phyloP scores from a whole-genome alignment of 2,329 filamentous ascomycete genomes.

The Penicillium aurantiogriseum region DNA sequence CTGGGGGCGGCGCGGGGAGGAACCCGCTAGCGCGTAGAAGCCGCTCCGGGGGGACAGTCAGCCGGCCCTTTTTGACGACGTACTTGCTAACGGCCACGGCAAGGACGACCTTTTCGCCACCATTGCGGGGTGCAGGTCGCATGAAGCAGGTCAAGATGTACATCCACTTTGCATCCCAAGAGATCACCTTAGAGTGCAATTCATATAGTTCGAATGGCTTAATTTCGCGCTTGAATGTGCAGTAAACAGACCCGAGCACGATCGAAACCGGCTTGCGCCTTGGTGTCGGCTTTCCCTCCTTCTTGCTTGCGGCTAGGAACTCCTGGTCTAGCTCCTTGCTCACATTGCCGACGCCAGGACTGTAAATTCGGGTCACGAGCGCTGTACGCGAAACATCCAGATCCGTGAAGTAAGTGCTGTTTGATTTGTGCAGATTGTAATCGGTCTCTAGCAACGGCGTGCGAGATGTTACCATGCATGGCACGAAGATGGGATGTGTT shows the following conservation, averaged over 20 bases:
- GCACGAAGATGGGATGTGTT: slow-evolving; percentile 68
- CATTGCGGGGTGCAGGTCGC: slow-evolving; percentile 44
- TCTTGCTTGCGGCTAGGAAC: slow-evolving; percentile 49
- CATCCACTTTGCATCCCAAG: slow-evolving; percentile 80
- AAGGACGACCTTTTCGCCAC: slow-evolving; percentile 62
- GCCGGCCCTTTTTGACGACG: slow-evolving; percentile 75
- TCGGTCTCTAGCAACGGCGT: slow-evolving; percentile 76
- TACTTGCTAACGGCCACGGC: slow-evolving; percentile 76
- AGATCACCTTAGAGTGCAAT: slow-evolving; percentile 68
- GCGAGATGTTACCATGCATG: slow-evolving; percentile 65
- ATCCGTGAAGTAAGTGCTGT: slow-evolving; percentile 83
- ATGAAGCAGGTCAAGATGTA: slow-evolving; percentile 75
- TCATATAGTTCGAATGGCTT: slow-evolving; percentile 67
- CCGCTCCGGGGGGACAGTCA: slow-evolving; percentile 80
- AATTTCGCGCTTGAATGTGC: slow-evolving; percentile 73
- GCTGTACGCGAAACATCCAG: slow-evolving; percentile 81
- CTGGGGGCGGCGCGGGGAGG: slow-evolving; percentile 70
- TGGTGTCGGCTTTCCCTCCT: slow-evolving; percentile 52
- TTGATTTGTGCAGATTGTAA: slow-evolving; percentile 81
- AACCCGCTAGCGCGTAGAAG: slow-evolving; percentile 70
- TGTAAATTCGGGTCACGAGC: slow-evolving; percentile 68
- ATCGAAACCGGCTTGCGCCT: slow-evolving; percentile 56
- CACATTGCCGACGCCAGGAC: slow-evolving; percentile 55
- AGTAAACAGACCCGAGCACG: slow-evolving; percentile 70
- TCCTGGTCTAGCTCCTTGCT: slow-evolving; percentile 55